These are phyloP conservation scores for Paraphaeosphaeria minitans DNA, from an alignment of 2,329 filamentous ascomycete genomes.

Conservation along the genomic window DNA sequence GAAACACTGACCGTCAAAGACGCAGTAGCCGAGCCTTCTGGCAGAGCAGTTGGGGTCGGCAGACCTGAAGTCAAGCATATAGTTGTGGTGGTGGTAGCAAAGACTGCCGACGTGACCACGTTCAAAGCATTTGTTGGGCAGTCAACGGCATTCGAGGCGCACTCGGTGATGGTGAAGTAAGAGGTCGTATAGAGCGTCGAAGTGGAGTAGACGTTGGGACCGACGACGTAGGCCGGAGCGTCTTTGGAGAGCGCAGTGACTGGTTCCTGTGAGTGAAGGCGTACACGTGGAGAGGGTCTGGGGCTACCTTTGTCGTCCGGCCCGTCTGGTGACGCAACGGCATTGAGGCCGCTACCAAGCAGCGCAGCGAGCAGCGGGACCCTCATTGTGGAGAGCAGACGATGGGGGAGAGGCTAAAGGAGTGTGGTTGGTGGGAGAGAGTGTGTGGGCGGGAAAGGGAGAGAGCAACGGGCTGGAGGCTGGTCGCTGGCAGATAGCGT, in stretches of 20 bases:
- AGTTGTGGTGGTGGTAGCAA: conserved; percentile 36
- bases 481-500: conserved; percentile 14
- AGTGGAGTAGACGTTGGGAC: conserved; percentile 38
- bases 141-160: conserved; percentile 35
- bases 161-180: conserved; percentile 39
- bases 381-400: conserved; percentile 33
- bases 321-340: conserved; percentile 26
- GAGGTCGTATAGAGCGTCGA: conserved; percentile 24
- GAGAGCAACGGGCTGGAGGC: conserved; percentile 24
- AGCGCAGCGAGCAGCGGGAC: conserved; percentile 28
- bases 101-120: conserved; percentile 47
- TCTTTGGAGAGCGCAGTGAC: not conserved
- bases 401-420: conserved; percentile 23
- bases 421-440: conserved; percentile 23
- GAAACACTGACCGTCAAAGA: not conserved
- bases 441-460: too few relatives aligned
- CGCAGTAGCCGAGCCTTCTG: not conserved
- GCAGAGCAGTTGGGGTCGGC: not conserved
- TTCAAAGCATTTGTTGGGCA: conserved; percentile 45
- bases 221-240: conserved; percentile 21
- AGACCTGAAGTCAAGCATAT: conserved; percentile 8
- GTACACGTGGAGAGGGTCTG: not conserved
- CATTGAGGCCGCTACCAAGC: conserved; percentile 29
- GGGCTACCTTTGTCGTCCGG: not conserved
- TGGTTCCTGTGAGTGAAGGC: not conserved